Conservation (phyloP, 2,329 filamentous ascomycete genomes). For the Diplodia scrobiculata region DNA sequence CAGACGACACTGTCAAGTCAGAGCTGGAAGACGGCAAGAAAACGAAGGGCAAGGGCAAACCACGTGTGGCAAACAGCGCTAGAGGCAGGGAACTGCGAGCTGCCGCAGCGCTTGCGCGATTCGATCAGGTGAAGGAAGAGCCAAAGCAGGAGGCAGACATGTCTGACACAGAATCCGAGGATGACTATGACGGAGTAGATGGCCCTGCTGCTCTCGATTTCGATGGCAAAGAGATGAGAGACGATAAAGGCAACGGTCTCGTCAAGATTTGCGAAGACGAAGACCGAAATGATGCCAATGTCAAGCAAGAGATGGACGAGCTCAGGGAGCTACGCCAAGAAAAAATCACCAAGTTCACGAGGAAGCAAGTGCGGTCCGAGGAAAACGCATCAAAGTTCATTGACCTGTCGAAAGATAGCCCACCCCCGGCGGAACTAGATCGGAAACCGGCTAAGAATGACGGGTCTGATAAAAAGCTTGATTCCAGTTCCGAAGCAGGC, state of each 20-base stretch:
- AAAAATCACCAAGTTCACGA: constrained; percentile 5
- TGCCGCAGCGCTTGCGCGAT: constrained; percentile 73
- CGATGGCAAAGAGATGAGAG: constrained; percentile 65
- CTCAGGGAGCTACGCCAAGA: constrained; percentile 53
- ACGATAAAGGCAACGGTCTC: constrained; percentile 66
- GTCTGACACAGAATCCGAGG: constrained; percentile 36
- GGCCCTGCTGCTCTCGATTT: constrained; percentile 63
- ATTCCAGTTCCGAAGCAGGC: not conserved
- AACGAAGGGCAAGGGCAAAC: constrained; percentile 59
- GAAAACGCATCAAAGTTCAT: not conserved
- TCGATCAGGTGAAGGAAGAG: constrained; percentile 57
- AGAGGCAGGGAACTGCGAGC: constrained; percentile 74
- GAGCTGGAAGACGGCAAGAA: constrained; percentile 68
- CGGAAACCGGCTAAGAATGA: not conserved
- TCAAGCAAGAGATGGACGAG: constrained; percentile 67
- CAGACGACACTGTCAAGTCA: constrained; percentile 65
- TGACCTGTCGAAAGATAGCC: constrained; percentile 23
- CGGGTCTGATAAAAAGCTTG: not conserved
- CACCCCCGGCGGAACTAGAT: not conserved
- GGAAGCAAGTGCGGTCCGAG: constrained; percentile 1
- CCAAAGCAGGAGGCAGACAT: constrained; percentile 45
- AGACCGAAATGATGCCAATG: constrained; percentile 47
- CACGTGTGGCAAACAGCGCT: constrained; percentile 72
- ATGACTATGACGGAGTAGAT: constrained; percentile 42
- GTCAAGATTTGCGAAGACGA: constrained; percentile 63